Conservation (phyloP, 805 yeast species). For the Starmerella ratchasimensis region DNA sequence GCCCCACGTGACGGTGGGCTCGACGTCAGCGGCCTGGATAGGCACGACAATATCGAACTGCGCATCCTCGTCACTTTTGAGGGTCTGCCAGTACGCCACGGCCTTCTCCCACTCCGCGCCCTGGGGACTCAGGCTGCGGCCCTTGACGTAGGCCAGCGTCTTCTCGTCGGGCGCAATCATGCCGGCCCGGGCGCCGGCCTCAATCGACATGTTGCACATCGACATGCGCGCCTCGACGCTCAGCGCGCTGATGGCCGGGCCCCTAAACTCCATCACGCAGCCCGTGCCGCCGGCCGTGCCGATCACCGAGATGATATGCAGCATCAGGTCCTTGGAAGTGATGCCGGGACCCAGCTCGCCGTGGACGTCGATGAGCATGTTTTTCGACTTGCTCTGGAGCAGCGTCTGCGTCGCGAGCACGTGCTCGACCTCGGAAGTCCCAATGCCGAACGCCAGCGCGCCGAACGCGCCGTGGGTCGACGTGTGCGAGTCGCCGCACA, state of each 20-base stretch:
- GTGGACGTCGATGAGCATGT: constrained; percentile 77
- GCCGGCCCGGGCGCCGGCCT: constrained; percentile 99
- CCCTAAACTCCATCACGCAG: constrained; percentile 89
- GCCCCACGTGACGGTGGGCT: constrained; percentile 99
- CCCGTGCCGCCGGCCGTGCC: constrained; percentile 99
- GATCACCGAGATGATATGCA: constrained; percentile 88
- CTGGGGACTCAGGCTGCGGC: constrained; percentile 87
- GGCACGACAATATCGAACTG: constrained; percentile 70
- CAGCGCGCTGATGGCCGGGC: constrained; percentile 77
- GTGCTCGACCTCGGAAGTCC: constrained; percentile 98
- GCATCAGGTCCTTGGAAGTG: constrained; percentile 87
- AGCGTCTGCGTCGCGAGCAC: constrained; percentile 91
- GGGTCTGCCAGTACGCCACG: constrained; percentile 74
- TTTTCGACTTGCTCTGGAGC: constrained; percentile 87
- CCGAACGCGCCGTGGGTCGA: constrained; percentile 99
- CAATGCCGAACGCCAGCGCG: constrained; percentile 93
- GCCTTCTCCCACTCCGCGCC: constrained; percentile 96
- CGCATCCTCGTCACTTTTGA: constrained; percentile 82
- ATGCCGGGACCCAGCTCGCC: constrained; percentile 81
- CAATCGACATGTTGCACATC: constrained; percentile 97
- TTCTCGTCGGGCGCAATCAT: constrained; percentile 92
- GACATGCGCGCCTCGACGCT: constrained; percentile 99
- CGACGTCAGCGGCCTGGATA: constrained; percentile 70
- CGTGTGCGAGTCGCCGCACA: constrained; percentile 98
- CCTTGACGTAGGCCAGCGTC: constrained; percentile 79